A percentile compares a stretch with the other conserved stretches of the same genome.
Evolutionary conservation across 495 filamentous ascomycete species (phyloP).

Genomic region (Penicillium argentinense): DNA sequence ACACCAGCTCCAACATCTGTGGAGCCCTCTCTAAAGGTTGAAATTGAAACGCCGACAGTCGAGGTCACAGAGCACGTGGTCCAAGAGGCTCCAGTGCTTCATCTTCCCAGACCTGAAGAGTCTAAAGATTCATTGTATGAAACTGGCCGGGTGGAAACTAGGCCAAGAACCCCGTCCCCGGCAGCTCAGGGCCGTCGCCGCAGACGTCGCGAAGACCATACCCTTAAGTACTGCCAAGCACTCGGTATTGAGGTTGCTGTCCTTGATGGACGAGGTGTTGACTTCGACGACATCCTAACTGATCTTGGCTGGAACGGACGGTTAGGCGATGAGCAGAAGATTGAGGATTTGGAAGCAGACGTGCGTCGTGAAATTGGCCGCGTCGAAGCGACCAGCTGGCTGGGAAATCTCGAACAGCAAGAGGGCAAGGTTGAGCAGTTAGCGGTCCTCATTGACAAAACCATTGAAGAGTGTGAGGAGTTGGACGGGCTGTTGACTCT

Average conservation of each 20-base stretch:
- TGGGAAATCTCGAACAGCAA: conserved; percentile 82
- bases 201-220: conserved; percentile 69
- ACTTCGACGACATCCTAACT: conserved; percentile 75
- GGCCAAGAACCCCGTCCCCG: conserved; percentile 39
- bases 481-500: conserved; percentile 89
- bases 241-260: conserved; percentile 71
- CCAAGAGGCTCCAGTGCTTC: conserved; percentile 27
- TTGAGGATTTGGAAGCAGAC: conserved; percentile 80
- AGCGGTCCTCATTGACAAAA: conserved; percentile 78
- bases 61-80: conserved; percentile 36
- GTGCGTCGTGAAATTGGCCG: conserved; percentile 84
- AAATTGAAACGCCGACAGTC: conserved; percentile 38
- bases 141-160: conserved; percentile 24
- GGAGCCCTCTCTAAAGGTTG: conserved; percentile 10
- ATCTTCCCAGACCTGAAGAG: conserved; percentile 31
- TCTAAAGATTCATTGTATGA: conserved; percentile 36
- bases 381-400: conserved; percentile 90
- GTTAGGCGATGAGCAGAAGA: conserved; percentile 65
- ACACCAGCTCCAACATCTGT: not conserved
- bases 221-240: conserved; percentile 73
- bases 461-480: conserved; percentile 92
- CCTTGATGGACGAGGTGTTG: conserved; percentile 65
- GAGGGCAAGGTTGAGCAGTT: conserved; percentile 85
- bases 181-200: conserved; percentile 49
- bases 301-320: conserved; percentile 91